These are phyloP conservation scores for Alternaria arbusti DNA, from an alignment of 2,329 filamentous ascomycete genomes.

Conservation along the genomic window DNA sequence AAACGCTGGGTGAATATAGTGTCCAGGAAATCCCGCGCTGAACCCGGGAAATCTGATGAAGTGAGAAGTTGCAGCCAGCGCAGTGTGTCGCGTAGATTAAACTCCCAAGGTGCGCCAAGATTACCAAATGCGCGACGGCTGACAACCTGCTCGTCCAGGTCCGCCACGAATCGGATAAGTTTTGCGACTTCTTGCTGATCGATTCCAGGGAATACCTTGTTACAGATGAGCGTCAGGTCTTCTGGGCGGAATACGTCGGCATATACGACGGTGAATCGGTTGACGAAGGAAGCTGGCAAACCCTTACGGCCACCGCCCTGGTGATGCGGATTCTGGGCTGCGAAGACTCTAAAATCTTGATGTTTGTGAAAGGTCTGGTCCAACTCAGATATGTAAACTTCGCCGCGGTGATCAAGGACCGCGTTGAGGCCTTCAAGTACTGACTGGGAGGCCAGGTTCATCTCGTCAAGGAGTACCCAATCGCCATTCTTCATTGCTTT, in stretches of 20 bases:
- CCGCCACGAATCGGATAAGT: constrained; percentile 80
- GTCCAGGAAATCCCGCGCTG: constrained; percentile 75
- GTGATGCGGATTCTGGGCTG: constrained; percentile 96
- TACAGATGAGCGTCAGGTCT: constrained; percentile 83
- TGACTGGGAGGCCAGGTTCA: constrained; percentile 97
- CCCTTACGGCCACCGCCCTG: constrained; percentile 96
- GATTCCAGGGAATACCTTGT: constrained; percentile 74
- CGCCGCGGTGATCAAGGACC: constrained; percentile 93
- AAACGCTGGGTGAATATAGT: constrained; percentile 89
- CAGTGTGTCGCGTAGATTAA: constrained; percentile 88
- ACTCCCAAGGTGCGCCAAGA: constrained; percentile 85
- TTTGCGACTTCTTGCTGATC: constrained; percentile 64
- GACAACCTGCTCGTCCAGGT: constrained; percentile 75
- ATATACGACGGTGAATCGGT: constrained; percentile 97
- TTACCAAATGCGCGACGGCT: constrained; percentile 61
- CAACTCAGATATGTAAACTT: constrained; percentile 93
- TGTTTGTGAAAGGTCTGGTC: constrained; percentile 94
- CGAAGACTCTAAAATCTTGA: constrained; percentile 89
- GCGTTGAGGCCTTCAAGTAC: constrained; percentile 96
- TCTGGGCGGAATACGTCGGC: constrained; percentile 84
- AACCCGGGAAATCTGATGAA: constrained; percentile 63
- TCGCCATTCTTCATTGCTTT: constrained; percentile 96
- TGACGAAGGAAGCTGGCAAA: constrained; percentile 93
- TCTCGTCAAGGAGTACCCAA: constrained; percentile 97
- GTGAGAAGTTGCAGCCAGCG: constrained; percentile 81